A percentile compares a stretch with the other conserved stretches of the same genome.
Conservation (phyloP, 257 asterid species). For the Solanum boliviense region DNA sequence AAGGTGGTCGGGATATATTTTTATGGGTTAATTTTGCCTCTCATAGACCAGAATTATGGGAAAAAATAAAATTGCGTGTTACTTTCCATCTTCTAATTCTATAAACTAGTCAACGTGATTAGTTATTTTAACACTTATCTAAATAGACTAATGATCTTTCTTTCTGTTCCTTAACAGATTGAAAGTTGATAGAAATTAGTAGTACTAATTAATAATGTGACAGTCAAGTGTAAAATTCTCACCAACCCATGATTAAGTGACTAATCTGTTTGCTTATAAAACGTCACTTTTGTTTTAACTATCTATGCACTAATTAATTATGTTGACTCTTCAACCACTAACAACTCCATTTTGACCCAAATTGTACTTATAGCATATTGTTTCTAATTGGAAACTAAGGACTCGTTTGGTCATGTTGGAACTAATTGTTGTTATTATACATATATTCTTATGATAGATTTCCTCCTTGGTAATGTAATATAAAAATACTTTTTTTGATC, state of each 20-base stretch:
- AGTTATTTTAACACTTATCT: not conserved
- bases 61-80: not conserved
- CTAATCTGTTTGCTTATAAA: not conserved
- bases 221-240: not conserved
- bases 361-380: not conserved
- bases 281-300: not conserved
- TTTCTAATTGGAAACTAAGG: not conserved
- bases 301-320: not conserved
- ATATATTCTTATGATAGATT: not conserved
- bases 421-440: not conserved
- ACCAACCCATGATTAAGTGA: not conserved
- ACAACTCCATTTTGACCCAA: not conserved
- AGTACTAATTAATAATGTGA: not conserved
- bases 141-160: not conserved
- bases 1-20: not conserved
- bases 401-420: not conserved
- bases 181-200: not conserved
- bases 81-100: not conserved
- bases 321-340: not conserved
- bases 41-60: rapidly evolving
- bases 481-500: not conserved
- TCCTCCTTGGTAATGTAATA: not conserved
- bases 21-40: too few relatives aligned
- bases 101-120: not conserved
- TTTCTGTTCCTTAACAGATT: not conserved